Conservation (phyloP, 345 rosid genomes). For the Corchorus capsularis region DNA sequence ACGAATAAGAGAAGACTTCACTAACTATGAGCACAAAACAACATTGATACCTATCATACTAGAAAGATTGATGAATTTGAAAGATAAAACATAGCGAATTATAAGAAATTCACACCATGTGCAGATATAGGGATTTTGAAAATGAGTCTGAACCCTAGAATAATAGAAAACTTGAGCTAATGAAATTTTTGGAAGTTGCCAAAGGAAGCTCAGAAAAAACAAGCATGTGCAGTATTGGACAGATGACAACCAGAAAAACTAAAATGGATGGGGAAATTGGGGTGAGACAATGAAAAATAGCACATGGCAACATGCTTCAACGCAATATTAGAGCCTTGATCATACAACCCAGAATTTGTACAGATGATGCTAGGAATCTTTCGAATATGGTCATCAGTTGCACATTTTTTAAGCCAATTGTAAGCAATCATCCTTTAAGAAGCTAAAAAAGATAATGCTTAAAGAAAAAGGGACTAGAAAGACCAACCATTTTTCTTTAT, state of each 20-base stretch:
- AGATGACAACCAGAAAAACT: not conserved
- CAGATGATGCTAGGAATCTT: not conserved
- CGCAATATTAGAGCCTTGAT: not conserved
- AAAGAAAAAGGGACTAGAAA: slow-evolving; percentile 23
- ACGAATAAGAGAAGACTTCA: not conserved
- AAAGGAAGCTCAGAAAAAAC: not conserved
- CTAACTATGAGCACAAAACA: not conserved
- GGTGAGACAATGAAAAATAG: not conserved
- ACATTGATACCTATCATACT: not conserved
- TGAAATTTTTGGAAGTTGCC: not conserved
- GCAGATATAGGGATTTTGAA: not conserved
- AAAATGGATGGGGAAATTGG: not conserved
- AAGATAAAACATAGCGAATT: not conserved
- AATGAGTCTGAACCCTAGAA: not conserved
- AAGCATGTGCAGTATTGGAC: not conserved
- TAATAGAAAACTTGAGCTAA: not conserved
- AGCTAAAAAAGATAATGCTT: not conserved
- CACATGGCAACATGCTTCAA: not conserved
- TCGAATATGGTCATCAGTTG: not conserved
- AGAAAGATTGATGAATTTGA: not conserved
- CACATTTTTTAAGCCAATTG: not conserved
- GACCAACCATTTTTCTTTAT: slow-evolving; percentile 97
- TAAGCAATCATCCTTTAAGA: slow-evolving; percentile 22
- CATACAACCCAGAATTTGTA: not conserved
- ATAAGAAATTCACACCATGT: not conserved